Evolutionary conservation across 768 basidiomycete species (phyloP).

Genomic region (Lentinus tigrinus): DNA sequence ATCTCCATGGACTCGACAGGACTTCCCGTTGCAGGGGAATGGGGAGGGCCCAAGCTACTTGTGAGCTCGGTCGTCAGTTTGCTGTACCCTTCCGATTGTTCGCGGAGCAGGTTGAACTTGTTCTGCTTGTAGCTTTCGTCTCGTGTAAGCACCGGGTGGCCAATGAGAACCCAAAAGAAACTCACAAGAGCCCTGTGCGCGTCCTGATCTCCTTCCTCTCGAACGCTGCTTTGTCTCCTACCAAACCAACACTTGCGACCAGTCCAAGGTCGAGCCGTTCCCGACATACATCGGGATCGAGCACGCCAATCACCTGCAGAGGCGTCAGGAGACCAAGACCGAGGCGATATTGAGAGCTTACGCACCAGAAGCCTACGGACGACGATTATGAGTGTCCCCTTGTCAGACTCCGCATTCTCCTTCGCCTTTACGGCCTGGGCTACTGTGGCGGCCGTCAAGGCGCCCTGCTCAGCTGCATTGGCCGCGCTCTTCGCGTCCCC

Average conservation of each 20-base stretch:
- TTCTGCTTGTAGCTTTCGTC: constrained; percentile 90
- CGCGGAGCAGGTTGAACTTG: constrained; percentile 96
- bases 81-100: constrained; percentile 97
- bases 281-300: constrained; percentile 61
- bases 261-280: constrained; percentile 73
- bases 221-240: constrained; percentile 62
- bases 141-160: not conserved
- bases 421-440: constrained; percentile 38
- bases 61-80: constrained; percentile 86
- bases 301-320: constrained; percentile 51
- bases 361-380: constrained; percentile 65
- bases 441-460: constrained; percentile 12
- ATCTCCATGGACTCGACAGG: constrained; percentile 57
- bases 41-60: constrained; percentile 71
- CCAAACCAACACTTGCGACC: constrained; percentile 62
- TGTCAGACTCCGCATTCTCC: constrained; percentile 60
- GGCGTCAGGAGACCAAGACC: not conserved
- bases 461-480: constrained; percentile 20
- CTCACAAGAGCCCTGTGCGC: constrained; percentile 80
- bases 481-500: constrained; percentile 48
- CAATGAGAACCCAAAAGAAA: constrained; percentile 12
- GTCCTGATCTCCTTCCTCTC: constrained; percentile 82
- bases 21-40: constrained; percentile 63
- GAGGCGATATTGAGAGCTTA: constrained; percentile 12
- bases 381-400: constrained; percentile 53